These are phyloP conservation scores for Neonectria hederae DNA, from an alignment of 2,329 filamentous ascomycete genomes.

Conservation along the genomic window DNA sequence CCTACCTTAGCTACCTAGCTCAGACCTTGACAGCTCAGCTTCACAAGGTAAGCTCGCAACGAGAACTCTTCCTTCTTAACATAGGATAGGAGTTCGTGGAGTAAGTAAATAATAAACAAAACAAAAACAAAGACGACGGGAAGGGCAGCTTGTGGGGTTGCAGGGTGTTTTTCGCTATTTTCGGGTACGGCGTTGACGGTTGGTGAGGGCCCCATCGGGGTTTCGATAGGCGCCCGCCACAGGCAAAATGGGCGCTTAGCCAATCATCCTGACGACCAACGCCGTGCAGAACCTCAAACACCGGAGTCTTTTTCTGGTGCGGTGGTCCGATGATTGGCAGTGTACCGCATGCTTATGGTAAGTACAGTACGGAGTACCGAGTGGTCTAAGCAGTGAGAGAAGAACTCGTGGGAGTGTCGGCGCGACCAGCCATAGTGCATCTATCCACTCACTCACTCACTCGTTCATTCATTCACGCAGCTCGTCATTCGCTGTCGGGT, in stretches of 20 bases:
- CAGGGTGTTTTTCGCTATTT: neutral
- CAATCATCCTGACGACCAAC: neutral
- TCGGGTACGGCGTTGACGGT: neutral
- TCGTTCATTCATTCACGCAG: neutral
- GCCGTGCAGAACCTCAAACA: constrained; percentile 9
- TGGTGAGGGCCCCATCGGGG: neutral
- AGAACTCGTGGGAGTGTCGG: no score
- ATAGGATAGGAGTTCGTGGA: neutral
- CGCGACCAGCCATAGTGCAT: no score
- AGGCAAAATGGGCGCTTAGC: neutral
- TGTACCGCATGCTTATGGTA: neutral
- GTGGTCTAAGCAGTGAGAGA: no score
- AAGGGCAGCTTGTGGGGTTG: neutral
- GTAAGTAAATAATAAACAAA: neutral
- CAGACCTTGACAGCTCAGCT: neutral
- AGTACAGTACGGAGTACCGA: neutral
- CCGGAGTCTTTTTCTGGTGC: neutral
- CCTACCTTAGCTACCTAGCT: neutral
- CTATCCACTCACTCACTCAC: neutral
- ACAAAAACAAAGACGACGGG: neutral
- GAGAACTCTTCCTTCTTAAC: neutral
- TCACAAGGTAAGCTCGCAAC: neutral
- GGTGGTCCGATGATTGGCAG: neutral
- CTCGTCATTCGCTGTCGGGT: neutral
- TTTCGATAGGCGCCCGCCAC: constrained; percentile 1